Conservation (phyloP, 805 yeast species). For the Saccharomycopsis fodiens region DNA sequence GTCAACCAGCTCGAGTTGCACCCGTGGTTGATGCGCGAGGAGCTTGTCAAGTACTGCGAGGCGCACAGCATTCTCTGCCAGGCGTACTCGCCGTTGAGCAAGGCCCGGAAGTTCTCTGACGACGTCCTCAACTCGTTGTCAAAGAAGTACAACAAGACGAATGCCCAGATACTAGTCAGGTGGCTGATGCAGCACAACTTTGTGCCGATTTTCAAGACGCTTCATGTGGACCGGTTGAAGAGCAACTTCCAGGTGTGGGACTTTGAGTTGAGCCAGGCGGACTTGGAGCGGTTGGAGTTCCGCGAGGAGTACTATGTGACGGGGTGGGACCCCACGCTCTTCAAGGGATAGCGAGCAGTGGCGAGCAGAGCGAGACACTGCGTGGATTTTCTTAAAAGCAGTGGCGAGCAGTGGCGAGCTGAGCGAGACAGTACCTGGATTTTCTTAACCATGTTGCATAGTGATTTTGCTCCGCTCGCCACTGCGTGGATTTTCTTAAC, state of each 20-base stretch:
- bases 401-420: too few relatives aligned
- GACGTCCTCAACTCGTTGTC: slow-evolving; percentile 29
- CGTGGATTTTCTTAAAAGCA: too few relatives aligned
- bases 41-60: slow-evolving; percentile 28
- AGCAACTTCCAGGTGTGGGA: slow-evolving; percentile 32
- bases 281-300: slow-evolving; percentile 29
- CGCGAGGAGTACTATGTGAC: slow-evolving; percentile 25
- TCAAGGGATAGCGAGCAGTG: slow-evolving; percentile 6
- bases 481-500: too few relatives aligned
- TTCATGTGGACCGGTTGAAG: slow-evolving; percentile 30
- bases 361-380: too few relatives aligned
- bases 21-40: slow-evolving; percentile 41
- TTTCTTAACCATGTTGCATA: too few relatives aligned
- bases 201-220: slow-evolving; percentile 21
- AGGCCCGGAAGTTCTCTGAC: slow-evolving; percentile 28
- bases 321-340: slow-evolving; percentile 21
- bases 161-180: slow-evolving; percentile 40
- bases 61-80: slow-evolving; percentile 27
- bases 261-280: slow-evolving; percentile 30
- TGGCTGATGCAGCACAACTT: slow-evolving; percentile 45
- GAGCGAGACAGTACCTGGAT: too few relatives aligned
- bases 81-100: slow-evolving; percentile 35
- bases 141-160: slow-evolving; percentile 32
- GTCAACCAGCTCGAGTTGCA: slow-evolving; percentile 45
- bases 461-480: too few relatives aligned